Evolutionary conservation across 768 basidiomycete species (phyloP), one percentile per base, ranked within the genome.

Genomic region (Lactarius vividus): DNA sequence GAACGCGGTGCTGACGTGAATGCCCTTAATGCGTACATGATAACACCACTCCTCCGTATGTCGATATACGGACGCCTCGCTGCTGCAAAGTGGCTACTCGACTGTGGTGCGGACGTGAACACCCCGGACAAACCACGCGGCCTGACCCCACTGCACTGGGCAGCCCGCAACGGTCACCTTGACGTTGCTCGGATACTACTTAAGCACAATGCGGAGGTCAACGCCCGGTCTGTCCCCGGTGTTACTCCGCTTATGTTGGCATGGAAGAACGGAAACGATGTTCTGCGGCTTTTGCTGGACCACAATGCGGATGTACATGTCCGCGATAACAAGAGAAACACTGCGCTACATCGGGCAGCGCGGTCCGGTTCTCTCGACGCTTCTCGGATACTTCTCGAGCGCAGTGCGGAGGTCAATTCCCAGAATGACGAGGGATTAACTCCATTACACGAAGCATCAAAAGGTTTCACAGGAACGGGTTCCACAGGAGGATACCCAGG

Each of bases 311-410:
- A 46, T 23, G n/a, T 4, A 10, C 0, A n/a, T 1, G 10, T 10
- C 11, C 23, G 11, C 23, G 9, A 23, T 4, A 0, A 11, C 11
- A 9, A 5, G 4, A 3, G 11, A 11, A 0, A 26, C 23, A 49
- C 23, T 23, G 23, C 11, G 4, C 3, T 49, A 5, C 10, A 49
- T 26, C 4, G 0, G 4, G 46, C 46, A 15, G 46, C 46, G 11
- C 0, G 0, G 0, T 9, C 0, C 9, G 44, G 44, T 11, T n/a
- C 0, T 0, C 44, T 5, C 10, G 44, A 23, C n/a, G n/a, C 13
- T 23, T 10, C 1, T 11, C 44, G 11, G n/a, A 23, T 23, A 4
- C n/a, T 46, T 5, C 44, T 46, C 10, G 10, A 46, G 9, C 0
- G 18, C n/a, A n/a, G 5, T 4, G 44, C 1, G 10, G n/a, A 3